Evolutionary conservation across 148 eudicot species (phyloP).

Genomic region (Chenopodium formosanum): DNA sequence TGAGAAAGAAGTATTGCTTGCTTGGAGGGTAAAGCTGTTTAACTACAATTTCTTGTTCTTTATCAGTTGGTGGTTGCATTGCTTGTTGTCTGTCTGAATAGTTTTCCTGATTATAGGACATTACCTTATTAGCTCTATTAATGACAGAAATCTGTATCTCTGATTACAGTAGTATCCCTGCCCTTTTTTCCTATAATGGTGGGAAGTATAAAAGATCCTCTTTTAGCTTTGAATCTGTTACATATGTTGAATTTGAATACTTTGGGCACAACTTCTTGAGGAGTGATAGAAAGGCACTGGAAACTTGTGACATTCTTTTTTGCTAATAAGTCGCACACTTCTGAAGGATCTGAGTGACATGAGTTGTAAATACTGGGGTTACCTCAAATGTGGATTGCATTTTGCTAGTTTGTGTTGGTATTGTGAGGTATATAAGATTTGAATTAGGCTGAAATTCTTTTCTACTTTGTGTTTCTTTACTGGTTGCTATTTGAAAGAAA

Average conservation of each 20-base stretch:
- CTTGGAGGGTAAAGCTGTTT: conserved; percentile 82
- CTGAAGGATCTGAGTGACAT: not conserved
- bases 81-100: not conserved
- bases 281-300: not conserved
- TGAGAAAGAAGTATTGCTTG: conserved; percentile 80
- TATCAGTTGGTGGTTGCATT: not conserved
- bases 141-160: not conserved
- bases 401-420: conserved; percentile 4
- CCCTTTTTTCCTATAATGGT: not conserved
- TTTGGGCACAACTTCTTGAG: not conserved
- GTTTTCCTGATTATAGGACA: not conserved
- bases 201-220: not conserved
- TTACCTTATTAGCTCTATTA: not conserved
- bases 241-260: not conserved
- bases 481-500: not conserved
- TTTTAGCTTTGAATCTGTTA: not conserved
- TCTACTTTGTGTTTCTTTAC: not conserved
- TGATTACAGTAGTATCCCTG: not conserved
- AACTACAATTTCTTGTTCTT: not conserved
- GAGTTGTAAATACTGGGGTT: not conserved
- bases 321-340: not conserved
- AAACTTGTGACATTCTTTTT: not conserved
- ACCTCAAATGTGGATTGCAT: not conserved
- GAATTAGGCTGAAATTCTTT: not conserved
- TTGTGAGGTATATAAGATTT: not conserved